Conservation (phyloP, 2,329 filamentous ascomycete genomes). For the Fusarium tanahbumbuense region DNA sequence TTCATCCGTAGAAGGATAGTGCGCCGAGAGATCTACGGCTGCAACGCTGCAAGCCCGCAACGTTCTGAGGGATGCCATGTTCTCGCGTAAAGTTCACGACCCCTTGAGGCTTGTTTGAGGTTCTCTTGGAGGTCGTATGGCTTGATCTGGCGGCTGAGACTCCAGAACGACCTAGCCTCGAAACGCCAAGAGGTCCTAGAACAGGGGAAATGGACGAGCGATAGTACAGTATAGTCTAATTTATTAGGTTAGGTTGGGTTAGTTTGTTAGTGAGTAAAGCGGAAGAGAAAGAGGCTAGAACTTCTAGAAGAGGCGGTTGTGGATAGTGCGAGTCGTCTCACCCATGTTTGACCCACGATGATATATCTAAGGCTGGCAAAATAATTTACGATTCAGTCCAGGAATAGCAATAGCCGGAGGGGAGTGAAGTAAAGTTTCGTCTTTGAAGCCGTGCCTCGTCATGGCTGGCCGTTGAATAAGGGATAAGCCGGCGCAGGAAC, state of each 20-base stretch:
- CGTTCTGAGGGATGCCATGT: constrained; percentile 24
- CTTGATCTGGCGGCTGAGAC: constrained; percentile 23
- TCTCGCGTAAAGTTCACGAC: not conserved
- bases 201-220: constrained; percentile 8
- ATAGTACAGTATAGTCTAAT: not conserved
- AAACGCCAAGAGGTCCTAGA: constrained; percentile 25
- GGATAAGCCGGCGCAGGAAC: not conserved
- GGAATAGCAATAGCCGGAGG: not conserved
- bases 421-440: constrained; percentile 4
- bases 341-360: constrained; percentile 25
- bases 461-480: not conserved
- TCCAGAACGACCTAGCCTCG: constrained; percentile 29
- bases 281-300: constrained; percentile 16
- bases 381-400: constrained; percentile 7
- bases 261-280: not conserved
- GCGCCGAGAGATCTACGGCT: constrained; percentile 22
- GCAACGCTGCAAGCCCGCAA: constrained; percentile 25
- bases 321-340: constrained; percentile 12
- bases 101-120: constrained; percentile 22
- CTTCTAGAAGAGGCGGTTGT: constrained; percentile 12
- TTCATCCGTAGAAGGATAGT: constrained; percentile 16
- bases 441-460: constrained; percentile 7
- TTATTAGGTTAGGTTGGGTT: not conserved
- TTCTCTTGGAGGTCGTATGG: not conserved
- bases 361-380: not conserved